Evolutionary conservation across 139 green algal species (phyloP).

Genomic region (Closterium sp.): DNA sequence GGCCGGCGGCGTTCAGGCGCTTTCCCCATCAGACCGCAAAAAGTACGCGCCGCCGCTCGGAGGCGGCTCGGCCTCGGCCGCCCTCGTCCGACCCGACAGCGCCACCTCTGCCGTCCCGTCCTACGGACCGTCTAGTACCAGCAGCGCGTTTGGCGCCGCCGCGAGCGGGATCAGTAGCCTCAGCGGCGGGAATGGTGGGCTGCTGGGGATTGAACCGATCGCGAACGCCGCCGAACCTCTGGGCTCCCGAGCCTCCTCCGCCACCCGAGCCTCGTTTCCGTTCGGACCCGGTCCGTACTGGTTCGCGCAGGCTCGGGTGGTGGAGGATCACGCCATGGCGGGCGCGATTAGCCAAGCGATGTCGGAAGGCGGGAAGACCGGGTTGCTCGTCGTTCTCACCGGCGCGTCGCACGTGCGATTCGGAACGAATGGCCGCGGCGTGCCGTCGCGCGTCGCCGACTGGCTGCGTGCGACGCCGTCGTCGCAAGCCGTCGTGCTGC

Average conservation of each 20-base stretch:
- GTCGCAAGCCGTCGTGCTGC: slow-evolving; percentile 42
- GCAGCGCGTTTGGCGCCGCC: not conserved
- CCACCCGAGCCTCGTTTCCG: slow-evolving; percentile 12
- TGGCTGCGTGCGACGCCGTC: slow-evolving; percentile 37
- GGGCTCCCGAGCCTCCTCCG: not conserved
- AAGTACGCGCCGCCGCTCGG: slow-evolving; percentile 36
- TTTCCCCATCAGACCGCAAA: slow-evolving; percentile 2
- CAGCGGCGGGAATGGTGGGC: not conserved
- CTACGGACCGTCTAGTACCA: not conserved
- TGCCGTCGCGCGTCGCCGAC: slow-evolving; percentile 31
- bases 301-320: slow-evolving; percentile 35
- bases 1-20: slow-evolving; percentile 16
- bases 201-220: not conserved
- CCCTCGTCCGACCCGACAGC: not conserved
- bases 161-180: not conserved
- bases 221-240: not conserved
- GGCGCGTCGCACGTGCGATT: slow-evolving; percentile 35
- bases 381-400: slow-evolving; percentile 35
- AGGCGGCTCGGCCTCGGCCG: not conserved
- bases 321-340: slow-evolving; percentile 41
- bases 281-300: slow-evolving; percentile 30
- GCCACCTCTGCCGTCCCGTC: not conserved
- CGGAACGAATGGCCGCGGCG: slow-evolving; percentile 20
- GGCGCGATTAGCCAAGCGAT: slow-evolving; percentile 21
- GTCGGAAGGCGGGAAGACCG: slow-evolving; percentile 1